Conservation (phyloP, 768 basidiomycete species). For the Ramaria sp. region DNA sequence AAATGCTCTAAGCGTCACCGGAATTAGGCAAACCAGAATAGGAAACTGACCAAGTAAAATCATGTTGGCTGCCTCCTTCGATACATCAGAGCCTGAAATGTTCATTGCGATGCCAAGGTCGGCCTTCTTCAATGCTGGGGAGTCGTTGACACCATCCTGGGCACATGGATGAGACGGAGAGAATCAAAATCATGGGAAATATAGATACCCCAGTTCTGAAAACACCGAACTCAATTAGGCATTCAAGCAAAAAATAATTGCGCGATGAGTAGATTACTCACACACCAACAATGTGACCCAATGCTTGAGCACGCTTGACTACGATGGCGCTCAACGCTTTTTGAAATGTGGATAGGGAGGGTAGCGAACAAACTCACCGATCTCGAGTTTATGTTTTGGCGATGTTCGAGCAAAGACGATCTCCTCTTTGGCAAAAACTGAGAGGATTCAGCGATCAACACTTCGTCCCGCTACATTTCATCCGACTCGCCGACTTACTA, state of each 20-base stretch:
- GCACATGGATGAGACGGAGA: background rate
- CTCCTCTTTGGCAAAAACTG: slow-evolving; percentile 57
- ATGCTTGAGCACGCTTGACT: slow-evolving; percentile 63
- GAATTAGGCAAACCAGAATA: background rate
- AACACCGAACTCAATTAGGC: slow-evolving; percentile 1
- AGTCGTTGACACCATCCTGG: slow-evolving; percentile 60
- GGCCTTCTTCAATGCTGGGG: slow-evolving; percentile 61
- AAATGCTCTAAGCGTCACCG: background rate
- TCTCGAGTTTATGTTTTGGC: slow-evolving; percentile 64
- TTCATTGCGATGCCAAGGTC: slow-evolving; percentile 71
- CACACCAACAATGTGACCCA: slow-evolving; percentile 66
- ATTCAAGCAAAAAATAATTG: background rate
- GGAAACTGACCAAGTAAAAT: slow-evolving; percentile 44
- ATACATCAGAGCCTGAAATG: slow-evolving; percentile 62
- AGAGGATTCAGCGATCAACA: background rate
- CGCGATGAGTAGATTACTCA: slow-evolving; percentile 31
- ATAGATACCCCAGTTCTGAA: slow-evolving; percentile 35
- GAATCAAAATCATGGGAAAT: background rate
- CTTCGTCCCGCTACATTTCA: background rate
- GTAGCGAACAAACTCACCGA: slow-evolving; percentile 32
- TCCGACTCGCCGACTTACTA: slow-evolving; percentile 30
- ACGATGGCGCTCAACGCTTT: background rate
- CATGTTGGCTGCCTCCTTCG: slow-evolving; percentile 69
- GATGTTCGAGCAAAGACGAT: slow-evolving; percentile 66
- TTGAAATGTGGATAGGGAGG: background rate